Evolutionary conservation across 495 filamentous ascomycete species (phyloP).

Genomic region (Penicillium ucsense): DNA sequence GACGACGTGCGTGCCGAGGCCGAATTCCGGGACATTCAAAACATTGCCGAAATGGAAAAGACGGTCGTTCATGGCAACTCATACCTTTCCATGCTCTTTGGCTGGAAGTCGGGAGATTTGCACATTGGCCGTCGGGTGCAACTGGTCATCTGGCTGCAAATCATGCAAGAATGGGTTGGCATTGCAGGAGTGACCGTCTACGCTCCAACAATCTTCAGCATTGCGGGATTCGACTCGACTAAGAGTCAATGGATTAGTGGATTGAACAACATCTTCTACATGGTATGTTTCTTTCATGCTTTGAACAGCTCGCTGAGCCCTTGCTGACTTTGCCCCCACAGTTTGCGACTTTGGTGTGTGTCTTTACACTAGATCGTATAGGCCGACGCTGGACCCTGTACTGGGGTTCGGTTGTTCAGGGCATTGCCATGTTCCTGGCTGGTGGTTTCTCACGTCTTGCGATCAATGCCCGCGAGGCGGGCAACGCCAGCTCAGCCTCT

Average conservation of each 20-base stretch:
- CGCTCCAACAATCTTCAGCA: slow-evolving; percentile 57
- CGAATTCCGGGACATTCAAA: slow-evolving; percentile 55
- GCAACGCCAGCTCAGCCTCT: slow-evolving; percentile 33
- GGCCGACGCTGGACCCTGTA: slow-evolving; percentile 59
- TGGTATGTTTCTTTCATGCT: slow-evolving; percentile 14
- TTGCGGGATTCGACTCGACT: slow-evolving; percentile 49
- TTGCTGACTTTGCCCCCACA: slow-evolving; percentile 5
- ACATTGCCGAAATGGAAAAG: slow-evolving; percentile 47
- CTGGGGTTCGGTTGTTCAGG: slow-evolving; percentile 57
- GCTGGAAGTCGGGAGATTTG: slow-evolving; percentile 50
- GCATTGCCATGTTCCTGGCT: slow-evolving; percentile 50
- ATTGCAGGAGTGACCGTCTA: slow-evolving; percentile 64
- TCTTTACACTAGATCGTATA: slow-evolving; percentile 60
- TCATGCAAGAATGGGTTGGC: slow-evolving; percentile 66
- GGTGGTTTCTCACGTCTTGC: slow-evolving; percentile 45
- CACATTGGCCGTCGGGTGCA: slow-evolving; percentile 59
- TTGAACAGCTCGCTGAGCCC: background rate
- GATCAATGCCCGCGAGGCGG: slow-evolving; percentile 39
- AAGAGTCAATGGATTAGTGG: slow-evolving; percentile 61
- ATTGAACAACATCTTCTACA: slow-evolving; percentile 59
- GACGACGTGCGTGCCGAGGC: slow-evolving; percentile 44
- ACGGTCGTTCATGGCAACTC: slow-evolving; percentile 40
- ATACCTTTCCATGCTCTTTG: slow-evolving; percentile 56
- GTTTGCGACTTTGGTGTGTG: slow-evolving; percentile 53
- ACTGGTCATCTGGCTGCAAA: slow-evolving; percentile 62